Base-by-base conservation (phyloP, 192 early-diverging fungal species). In the Tieghemiomyces parasiticus region DNA sequence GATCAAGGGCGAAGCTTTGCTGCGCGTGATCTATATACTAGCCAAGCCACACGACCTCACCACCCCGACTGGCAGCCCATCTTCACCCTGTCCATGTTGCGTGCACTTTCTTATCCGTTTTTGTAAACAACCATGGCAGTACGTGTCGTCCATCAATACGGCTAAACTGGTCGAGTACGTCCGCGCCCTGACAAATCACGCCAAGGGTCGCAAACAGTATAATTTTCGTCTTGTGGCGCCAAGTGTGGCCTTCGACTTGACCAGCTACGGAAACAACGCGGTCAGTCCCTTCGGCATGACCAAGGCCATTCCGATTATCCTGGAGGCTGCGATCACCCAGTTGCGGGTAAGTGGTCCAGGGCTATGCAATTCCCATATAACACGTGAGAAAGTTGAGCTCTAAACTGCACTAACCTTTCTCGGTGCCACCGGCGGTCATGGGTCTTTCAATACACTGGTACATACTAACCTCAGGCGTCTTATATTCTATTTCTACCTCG, bases 171-270 rank as follows among this genome's bases (percentile, higher is more conserved):
- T 76, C 14, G 84, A 88, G 45, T 85, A 63, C 58, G 81, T 84
- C 2, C 74, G 88, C 4, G 61, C 60, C 16, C 61, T 87, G 46
- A 72, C 63, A 12, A 62, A 73, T 14, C 65, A 78, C 25, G 46
- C 50, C 0, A 64, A 83, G 1, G 76, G 81, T 16, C 75, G 81
- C 33, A 94, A 90, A 64, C 67, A 81, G 33, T 93, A 80, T 52
- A 92, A 96, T 65, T 81, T 91, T 61, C 68, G 93, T 19, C 63
- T 90, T 34, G 78, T 87, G 0, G 72, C 76, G 25, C 60, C 78
- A 19, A 78, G 86, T 44, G 72, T 71, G 49, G 50, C 87, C 0
- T 33, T 76, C 2, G 75, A 75, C 47, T 66, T 92, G 59, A 92
- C 91, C 2, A 90, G 91, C 0, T 93, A 78, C 64, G 64, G 64